A percentile compares a stretch with the other conserved stretches of the same genome.
Evolutionary conservation across 2,329 filamentous ascomycete genomes (phyloP).

Genomic region (Xylariaceae sp.): DNA sequence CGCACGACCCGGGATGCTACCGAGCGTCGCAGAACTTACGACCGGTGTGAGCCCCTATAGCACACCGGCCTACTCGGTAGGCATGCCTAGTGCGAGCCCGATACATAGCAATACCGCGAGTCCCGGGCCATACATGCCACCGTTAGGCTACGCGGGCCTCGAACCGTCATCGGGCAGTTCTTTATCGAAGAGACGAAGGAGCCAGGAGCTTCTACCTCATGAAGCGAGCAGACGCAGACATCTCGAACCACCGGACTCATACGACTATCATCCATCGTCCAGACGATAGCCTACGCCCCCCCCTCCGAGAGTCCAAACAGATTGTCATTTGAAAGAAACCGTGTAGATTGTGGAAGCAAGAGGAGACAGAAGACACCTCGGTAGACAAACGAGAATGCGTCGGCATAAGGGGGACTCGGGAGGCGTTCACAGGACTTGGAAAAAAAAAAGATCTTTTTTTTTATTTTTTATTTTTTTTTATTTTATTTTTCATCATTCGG

Average conservation of each 20-base stretch:
- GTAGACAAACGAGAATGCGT: too few species aligned
- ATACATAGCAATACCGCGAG: slow-evolving; percentile 38
- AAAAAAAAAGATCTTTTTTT: neutral
- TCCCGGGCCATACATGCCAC: slow-evolving; percentile 37
- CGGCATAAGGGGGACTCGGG: neutral
- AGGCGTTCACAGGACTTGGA: neutral
- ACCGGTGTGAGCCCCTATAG: slow-evolving; percentile 58
- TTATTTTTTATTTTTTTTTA: neutral
- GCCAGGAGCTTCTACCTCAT: slow-evolving; percentile 36
- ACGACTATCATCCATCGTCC: slow-evolving; percentile 16
- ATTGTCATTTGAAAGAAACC: slow-evolving; percentile 3
- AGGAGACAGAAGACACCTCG: too few species aligned
- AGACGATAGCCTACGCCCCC: slow-evolving; percentile 13
- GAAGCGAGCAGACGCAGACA: slow-evolving; percentile 18
- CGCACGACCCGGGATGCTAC: slow-evolving; percentile 44
- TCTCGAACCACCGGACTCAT: slow-evolving; percentile 18
- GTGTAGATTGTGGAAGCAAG: too few species aligned
- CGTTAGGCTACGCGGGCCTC: slow-evolving; percentile 33
- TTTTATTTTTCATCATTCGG: neutral
- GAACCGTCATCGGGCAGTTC: slow-evolving; percentile 35
- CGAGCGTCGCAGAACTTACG: slow-evolving; percentile 57
- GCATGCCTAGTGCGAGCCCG: slow-evolving; percentile 35
- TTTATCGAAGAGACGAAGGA: slow-evolving; percentile 45
- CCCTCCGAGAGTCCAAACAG: neutral
- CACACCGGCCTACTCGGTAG: slow-evolving; percentile 49